These are phyloP conservation scores for Pseudogymnoascus sp. DNA, from an alignment of 2,329 filamentous ascomycete species.

Conservation along the genomic window DNA sequence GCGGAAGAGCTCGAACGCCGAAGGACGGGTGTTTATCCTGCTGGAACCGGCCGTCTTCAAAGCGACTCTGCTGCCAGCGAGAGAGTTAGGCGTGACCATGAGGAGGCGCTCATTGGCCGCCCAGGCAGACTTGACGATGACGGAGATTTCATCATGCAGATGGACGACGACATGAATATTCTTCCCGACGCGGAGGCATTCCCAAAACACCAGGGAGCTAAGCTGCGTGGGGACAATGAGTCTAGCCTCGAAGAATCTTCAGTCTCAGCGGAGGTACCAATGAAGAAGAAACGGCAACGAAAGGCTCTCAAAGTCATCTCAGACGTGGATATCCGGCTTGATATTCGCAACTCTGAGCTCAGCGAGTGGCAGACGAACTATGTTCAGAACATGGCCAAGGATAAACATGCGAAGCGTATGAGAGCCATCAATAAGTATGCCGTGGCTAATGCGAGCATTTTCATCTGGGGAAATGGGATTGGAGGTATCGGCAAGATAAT, in stretches of 20 bases:
- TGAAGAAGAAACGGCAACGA: conserved; percentile 32
- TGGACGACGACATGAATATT: conserved; percentile 25
- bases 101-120: conserved; percentile 32
- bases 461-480: conserved; percentile 52
- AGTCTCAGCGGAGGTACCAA: conserved; percentile 35
- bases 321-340: conserved; percentile 45
- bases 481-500: conserved; percentile 46
- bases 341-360: conserved; percentile 51
- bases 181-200: conserved; percentile 30
- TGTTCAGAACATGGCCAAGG: conserved; percentile 51
- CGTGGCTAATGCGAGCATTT: conserved; percentile 58
- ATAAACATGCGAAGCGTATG: conserved; percentile 38
- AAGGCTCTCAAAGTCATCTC: conserved; percentile 25
- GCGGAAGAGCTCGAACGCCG: conserved; percentile 22
- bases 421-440: conserved; percentile 40
- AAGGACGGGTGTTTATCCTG: conserved; percentile 2
- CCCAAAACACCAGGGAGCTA: conserved; percentile 22
- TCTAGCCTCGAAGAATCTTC: conserved; percentile 31
- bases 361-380: conserved; percentile 54
- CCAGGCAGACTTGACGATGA: conserved; percentile 25
- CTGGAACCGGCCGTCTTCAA: conserved; percentile 17
- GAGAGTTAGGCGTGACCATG: conserved; percentile 38
- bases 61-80: conserved; percentile 35
- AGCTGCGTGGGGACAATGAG: conserved; percentile 21
- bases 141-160: conserved; percentile 25